Evolutionary conservation across 2,329 filamentous ascomycete genomes (phyloP), one percentile per base, ranked within the genome.

Genomic region (Rutstroemia sp.): DNA sequence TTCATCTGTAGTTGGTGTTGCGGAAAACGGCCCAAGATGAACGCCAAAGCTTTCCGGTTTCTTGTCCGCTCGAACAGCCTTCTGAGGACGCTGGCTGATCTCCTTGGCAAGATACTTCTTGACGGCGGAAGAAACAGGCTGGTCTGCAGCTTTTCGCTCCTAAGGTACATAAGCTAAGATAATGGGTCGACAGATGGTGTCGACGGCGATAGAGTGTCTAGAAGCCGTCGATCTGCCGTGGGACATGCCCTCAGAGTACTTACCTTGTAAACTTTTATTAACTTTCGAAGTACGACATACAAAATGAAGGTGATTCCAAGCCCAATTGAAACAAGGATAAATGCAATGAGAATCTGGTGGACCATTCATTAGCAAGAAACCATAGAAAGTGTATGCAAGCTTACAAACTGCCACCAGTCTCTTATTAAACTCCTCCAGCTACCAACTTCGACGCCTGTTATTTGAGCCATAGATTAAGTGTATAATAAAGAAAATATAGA

Each of bases 1-100:
- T 57, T 76, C 67, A 19, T 64, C 57, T 16, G 56, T 51, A 3
- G 68, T 71, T 5, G 67, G 66, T 4, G 70, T 69, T 30, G 54
- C 60, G 17, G 62, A 58, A 48, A 76, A 73, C 25, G 60, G 58
- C 14, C 75, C 75, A 6, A 76, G 66, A 59, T 73, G 76, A 9
- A 75, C 70, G 5, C 73, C 73, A 61, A 63, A 66, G 53, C 38
- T 64, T n/a, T 51, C 53, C 12, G 64, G 64, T 49, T 58, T 62
- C 23, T 58, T 57, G 21, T 53, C 25, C 16, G 21, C 51, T 41
- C 54, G 56, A 46, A 59, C 57, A 23, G 60, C 58, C 54, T 57
- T 56, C 48, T 61, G 59, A 27, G 52, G 60, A 19, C 64, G 57
- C n/a, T 48, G 48, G 27, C 46, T 45, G 17, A 51, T 34, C 14